Base-by-base conservation (phyloP, 78 protist species). In the slime mould (Dictyostelium discoideum) region DNA sequence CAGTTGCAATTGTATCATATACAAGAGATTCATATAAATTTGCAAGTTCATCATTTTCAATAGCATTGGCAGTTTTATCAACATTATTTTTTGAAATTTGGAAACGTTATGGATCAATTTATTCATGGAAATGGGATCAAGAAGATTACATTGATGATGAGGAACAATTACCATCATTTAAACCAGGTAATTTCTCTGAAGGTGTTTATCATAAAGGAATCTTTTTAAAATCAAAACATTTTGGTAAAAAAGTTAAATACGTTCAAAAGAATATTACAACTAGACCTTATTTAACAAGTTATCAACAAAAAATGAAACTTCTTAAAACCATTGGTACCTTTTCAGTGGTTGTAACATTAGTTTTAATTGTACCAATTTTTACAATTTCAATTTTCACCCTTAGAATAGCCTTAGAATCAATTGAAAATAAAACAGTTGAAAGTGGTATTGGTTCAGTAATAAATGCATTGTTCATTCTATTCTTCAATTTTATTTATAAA, bases 111-210 rank as follows among this genome's bases (percentile, higher is more conserved):
- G 18, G 48, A 0, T 50, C 39, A 29, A 16, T 10, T 7, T 86
- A n/a, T 86, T 20, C 50, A 20, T 86, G 92, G 92, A 86, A 86
- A 50, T 86, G 92, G 92, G 50, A 76, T 86, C 13, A 26, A n/a
- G 50, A 86, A n/a, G 84, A 76, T 50, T 86, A 14, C n/a, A 39
- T 44, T 8, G 85, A 86, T 50, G 26, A 46, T 10, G 92, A 86
- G 26, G 57, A 22, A 18, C 76, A 14, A 32, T 77, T 48, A 39
- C 77, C 92, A 67, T 13, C 40, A 18, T 86, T 76, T 44, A 86
- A 77, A 37, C 37, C 92, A 11, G 80, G 54, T 32, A 13, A 76
- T 32, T 16, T 14, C 22, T 54, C 60, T 1, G 37, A 39, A 5
- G 92, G 92, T 20, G 48, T 29, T 44, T 86, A 86, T 32, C 92